Evolutionary conservation across 441 rosid species (phyloP).

Genomic region (Bocquillonia castaneifolia): DNA sequence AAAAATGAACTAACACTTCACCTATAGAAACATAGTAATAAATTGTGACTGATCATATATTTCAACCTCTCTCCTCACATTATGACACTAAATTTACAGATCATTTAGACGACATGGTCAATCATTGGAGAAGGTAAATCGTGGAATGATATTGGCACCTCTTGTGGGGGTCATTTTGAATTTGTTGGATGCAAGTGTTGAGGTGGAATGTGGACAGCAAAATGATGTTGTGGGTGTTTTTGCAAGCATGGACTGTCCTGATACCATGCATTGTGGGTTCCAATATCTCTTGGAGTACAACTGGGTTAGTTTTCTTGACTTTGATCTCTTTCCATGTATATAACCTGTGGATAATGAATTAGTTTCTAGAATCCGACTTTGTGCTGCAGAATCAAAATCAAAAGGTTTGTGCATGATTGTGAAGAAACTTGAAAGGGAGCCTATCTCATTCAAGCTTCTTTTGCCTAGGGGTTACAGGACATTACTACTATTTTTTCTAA

Average conservation of each 20-base stretch:
- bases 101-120: conserved; percentile 74
- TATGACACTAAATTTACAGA: conserved; percentile 37
- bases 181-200: conserved; percentile 65
- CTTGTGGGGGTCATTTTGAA: conserved; percentile 86
- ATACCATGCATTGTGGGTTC: conserved; percentile 68
- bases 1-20: not conserved
- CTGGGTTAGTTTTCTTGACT: conserved; percentile 57
- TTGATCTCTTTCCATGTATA: not conserved
- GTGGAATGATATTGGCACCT: conserved; percentile 84
- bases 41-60: no score
- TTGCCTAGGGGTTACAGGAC: not conserved
- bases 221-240: conserved; percentile 71
- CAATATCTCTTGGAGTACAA: conserved; percentile 74
- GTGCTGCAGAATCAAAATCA: not conserved
- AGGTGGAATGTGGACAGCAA: conserved; percentile 34
- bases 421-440: not conserved
- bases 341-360: not conserved
- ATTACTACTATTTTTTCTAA: not conserved
- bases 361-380: not conserved
- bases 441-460: not conserved
- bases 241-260: conserved; percentile 84
- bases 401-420: conserved; percentile 3
- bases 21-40: not conserved
- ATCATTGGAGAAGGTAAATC: conserved; percentile 64
- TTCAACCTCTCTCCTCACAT: conserved; percentile 3